phyloP scores from a whole-genome alignment of 1,284 basidiomycete species.

The Tylopilus sp. region DNA sequence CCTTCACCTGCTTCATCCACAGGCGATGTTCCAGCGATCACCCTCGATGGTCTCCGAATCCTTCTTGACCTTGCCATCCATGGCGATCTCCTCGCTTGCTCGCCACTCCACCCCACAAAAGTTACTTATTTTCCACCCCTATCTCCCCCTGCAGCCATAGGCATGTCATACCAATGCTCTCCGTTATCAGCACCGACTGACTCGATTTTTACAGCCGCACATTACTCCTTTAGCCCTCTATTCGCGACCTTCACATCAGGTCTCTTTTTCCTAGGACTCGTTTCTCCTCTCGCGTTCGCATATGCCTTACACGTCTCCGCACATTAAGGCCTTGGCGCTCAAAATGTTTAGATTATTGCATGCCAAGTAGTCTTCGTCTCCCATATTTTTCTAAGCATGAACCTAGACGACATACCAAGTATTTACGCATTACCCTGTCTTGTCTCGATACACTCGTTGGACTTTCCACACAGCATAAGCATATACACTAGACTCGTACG shows the following conservation, averaged over 20 bases:
- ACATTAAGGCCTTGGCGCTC: neutral
- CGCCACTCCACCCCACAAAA: slow-evolving; percentile 26
- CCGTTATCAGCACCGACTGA: slow-evolving; percentile 1
- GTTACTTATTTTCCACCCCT: slow-evolving; percentile 28
- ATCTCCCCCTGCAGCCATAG: slow-evolving; percentile 11
- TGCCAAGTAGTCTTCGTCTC: neutral
- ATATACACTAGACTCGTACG: slow-evolving; percentile 13
- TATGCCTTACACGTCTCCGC: slow-evolving; percentile 17
- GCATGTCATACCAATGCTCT: slow-evolving; percentile 13
- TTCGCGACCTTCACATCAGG: slow-evolving; percentile 15
- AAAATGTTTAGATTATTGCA: neutral
- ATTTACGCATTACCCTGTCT: slow-evolving; percentile 4
- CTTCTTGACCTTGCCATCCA: slow-evolving; percentile 29
- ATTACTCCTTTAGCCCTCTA: slow-evolving; percentile 8
- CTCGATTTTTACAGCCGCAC: slow-evolving; percentile 7
- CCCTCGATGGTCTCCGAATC: slow-evolving; percentile 22
- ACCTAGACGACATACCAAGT: slow-evolving; percentile 13
- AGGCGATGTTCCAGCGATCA: slow-evolving; percentile 4
- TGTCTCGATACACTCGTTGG: slow-evolving; percentile 12
- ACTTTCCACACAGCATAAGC: slow-evolving; percentile 12
- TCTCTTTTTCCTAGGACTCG: slow-evolving; percentile 18
- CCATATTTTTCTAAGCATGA: slow-evolving; percentile 18
- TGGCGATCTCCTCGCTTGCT: slow-evolving; percentile 22
- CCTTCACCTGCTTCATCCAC: slow-evolving; percentile 16
- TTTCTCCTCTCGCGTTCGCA: slow-evolving; percentile 18